Base-by-base conservation (phyloP, 495 filamentous ascomycete species). In the Aspergillus saccharolyticus region DNA sequence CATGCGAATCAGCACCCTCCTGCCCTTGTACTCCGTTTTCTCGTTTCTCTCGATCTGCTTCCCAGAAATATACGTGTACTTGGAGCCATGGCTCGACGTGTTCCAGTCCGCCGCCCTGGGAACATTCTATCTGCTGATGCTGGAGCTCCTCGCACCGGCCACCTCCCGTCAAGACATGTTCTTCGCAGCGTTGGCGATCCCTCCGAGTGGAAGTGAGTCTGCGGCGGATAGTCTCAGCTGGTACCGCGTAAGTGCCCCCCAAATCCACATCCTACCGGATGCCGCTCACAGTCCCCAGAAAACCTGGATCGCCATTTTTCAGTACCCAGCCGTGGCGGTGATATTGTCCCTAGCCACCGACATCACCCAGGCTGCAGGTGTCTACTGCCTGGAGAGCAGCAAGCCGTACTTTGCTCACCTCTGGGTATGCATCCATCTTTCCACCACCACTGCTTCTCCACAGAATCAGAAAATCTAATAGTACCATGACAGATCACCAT, bases 361-460 rank as follows among this genome's bases (percentile, higher is more conserved):
- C 52, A 66, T 74, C 55, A 70, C 73, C 5, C 62, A 74, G 46
- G 65, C 62, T 2, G 52, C 58, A 0, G 61, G 54, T 1, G 42
- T 64, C 1, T 74, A 69, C 60, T 74, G 73, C 21, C 53, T 67
- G 0, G 70, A 66, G 4, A 64, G 63, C 16, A 57, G 52, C 9
- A 52, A 63, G 9, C 28, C 60, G 16, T 59, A 70, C 46, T 74
- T 69, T 58, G 71, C 68, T 24, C 68, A 74, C 57, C 47, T 73
- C 9, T 75, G 73, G 71, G 70, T 75, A 49, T 9, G 59, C 7
- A 57, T 55, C 1, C 17, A 17, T 45, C 28, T 17, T 39, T 44
- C 22, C 22, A 2, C 21, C 30, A 4, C 25, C 9, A 3, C 9
- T 28, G 4, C 25, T 4, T 28, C 4, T 28, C 9, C 4, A 3